A percentile compares a stretch with the other conserved stretches of the same genome.
These are phyloP conservation scores for Microcyclosporella mali DNA, from an alignment of 2,329 filamentous ascomycete species.

Conservation along the genomic window DNA sequence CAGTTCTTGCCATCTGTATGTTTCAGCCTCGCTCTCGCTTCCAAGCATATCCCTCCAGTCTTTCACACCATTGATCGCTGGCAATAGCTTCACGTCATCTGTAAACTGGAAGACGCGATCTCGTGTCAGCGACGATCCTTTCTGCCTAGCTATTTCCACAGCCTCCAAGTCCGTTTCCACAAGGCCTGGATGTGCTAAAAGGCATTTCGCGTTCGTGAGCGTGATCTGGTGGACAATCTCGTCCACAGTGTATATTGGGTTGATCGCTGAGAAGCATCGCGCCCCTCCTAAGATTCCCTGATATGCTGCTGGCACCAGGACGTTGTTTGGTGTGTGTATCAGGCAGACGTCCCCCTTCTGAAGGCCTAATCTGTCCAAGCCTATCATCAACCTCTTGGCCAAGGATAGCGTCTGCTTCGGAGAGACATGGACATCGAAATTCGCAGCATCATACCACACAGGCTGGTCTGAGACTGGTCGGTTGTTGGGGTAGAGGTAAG, in stretches of 20 bases:
- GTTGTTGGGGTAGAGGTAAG: conserved; percentile 33
- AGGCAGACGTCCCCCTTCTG: conserved; percentile 48
- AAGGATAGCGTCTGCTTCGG: conserved; percentile 45
- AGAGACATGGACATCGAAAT: conserved; percentile 43
- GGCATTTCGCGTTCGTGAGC: conserved; percentile 38
- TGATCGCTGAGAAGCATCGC: conserved; percentile 50
- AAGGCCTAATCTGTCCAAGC: conserved; percentile 44
- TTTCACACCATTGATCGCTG: conserved; percentile 37
- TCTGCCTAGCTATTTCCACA: conserved; percentile 44
- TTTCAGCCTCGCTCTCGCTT: conserved; percentile 30
- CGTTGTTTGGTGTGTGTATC: conserved; percentile 50
- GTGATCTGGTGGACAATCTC: conserved; percentile 49
- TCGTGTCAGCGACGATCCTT: conserved; percentile 28
- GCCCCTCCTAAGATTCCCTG: conserved; percentile 49
- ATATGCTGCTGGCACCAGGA: conserved; percentile 51
- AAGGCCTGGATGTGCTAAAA: conserved; percentile 44
- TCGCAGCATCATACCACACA: conserved; percentile 49
- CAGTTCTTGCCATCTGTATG: conserved; percentile 49
- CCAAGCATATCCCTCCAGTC: conserved; percentile 29
- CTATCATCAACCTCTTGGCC: conserved; percentile 47
- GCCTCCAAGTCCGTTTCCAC: conserved; percentile 44
- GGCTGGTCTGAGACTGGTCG: conserved; percentile 39
- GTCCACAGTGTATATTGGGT: conserved; percentile 44
- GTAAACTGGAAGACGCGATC: conserved; percentile 42
- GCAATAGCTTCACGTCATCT: conserved; percentile 26